Conservation (phyloP, 179 eudicot species). For the Beta corolliflora region DNA sequence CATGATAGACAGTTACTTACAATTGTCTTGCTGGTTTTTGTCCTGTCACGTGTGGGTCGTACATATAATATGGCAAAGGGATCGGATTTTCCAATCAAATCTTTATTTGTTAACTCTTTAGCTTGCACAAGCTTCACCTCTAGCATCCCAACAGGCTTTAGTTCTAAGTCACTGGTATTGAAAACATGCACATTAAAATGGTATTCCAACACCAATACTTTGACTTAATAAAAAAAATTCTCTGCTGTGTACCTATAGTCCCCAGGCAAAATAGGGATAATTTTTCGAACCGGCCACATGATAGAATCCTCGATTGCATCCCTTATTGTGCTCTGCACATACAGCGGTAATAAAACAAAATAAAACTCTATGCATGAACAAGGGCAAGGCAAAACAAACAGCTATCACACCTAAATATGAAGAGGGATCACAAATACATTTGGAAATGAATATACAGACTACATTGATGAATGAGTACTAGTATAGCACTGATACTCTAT, state of each 20-base stretch:
- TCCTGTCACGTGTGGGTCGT: conserved; percentile 73
- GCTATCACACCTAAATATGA: neutral
- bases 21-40: conserved; percentile 81
- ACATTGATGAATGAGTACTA: neutral
- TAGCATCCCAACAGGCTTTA: conserved; percentile 84
- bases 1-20: conserved; percentile 43
- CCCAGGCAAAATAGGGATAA: conserved; percentile 84
- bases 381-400: neutral
- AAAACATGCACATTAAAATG: conserved; percentile 4
- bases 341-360: neutral
- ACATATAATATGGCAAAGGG: conserved; percentile 83
- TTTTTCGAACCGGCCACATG: conserved; percentile 85
- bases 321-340: conserved; percentile 63
- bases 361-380: neutral
- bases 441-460: neutral
- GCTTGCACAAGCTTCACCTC: conserved; percentile 98
- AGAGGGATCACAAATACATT: neutral
- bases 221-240: neutral
- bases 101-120: conserved; percentile 83
- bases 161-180: conserved; percentile 71
- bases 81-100: conserved; percentile 91
- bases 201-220: neutral
- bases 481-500: neutral
- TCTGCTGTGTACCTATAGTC: conserved; percentile 61
- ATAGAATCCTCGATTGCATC: conserved; percentile 94